Conservation (phyloP, 371 early-diverging fungal genomes). For the Syncephalastrum racemosum region DNA sequence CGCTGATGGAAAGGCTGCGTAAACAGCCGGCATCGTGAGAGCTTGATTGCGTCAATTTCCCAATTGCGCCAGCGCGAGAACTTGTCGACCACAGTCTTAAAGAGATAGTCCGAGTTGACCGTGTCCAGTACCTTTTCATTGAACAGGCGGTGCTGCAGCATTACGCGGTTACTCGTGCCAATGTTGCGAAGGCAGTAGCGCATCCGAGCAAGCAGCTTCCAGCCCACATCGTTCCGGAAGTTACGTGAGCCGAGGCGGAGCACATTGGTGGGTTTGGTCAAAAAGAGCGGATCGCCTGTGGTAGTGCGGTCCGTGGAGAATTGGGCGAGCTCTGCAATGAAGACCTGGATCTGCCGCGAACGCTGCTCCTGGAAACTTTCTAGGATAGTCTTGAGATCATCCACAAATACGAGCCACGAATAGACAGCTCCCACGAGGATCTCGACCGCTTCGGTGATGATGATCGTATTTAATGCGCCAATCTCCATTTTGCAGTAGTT, state of each 20-base stretch:
- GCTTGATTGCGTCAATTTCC: conserved; percentile 57
- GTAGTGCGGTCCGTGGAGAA: conserved; percentile 48
- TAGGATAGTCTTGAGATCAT: conserved; percentile 59
- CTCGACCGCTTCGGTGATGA: conserved; percentile 73
- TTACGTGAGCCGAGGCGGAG: conserved; percentile 68
- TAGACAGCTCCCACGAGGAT: conserved; percentile 73
- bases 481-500: conserved; percentile 54
- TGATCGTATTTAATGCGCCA: conserved; percentile 49
- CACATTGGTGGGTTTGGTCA: conserved; percentile 72
- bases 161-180: conserved; percentile 34
- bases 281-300: conserved; percentile 68
- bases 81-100: conserved; percentile 43
- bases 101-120: conserved; percentile 48
- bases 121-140: conserved; percentile 24
- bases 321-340: conserved; percentile 60
- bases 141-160: conserved; percentile 44
- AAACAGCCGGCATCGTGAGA: conserved; percentile 51
- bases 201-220: conserved; percentile 77
- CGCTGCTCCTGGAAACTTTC: conserved; percentile 54
- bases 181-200: conserved; percentile 62
- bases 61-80: conserved; percentile 68
- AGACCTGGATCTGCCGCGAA: conserved; percentile 58
- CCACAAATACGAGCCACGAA: conserved; percentile 73
- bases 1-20: conserved; percentile 50
- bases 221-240: conserved; percentile 71